A percentile compares a stretch with the other conserved stretches of the same genome.
phyloP scores from a whole-genome alignment of 2,329 filamentous ascomycete species.

The Thielaviopsis populi region DNA sequence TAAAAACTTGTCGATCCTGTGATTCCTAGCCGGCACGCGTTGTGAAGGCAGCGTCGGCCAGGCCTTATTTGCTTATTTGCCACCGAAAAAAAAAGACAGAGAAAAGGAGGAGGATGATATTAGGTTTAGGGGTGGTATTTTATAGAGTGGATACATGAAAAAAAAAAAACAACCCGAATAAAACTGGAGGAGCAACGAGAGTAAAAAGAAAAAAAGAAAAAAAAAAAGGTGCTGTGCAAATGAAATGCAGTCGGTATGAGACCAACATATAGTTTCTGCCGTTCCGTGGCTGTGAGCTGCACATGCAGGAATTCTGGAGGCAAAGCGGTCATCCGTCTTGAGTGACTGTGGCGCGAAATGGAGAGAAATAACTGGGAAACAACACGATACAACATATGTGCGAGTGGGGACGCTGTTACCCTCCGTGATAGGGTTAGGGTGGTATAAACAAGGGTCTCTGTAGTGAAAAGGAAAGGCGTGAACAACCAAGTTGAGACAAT shows the following conservation, averaged over 20 bases:
- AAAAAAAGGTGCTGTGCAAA: background rate
- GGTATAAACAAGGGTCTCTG: background rate
- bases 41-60: background rate
- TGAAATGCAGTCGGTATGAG: background rate
- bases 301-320: background rate
- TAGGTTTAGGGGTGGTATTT: background rate
- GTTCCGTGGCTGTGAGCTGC: background rate
- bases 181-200: background rate
- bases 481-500: background rate
- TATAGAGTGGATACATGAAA: background rate
- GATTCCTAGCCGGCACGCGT: background rate
- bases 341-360: background rate
- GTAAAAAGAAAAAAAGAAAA: background rate
- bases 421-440: background rate
- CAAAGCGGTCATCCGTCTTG: background rate
- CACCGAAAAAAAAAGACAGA: background rate
- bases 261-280: background rate
- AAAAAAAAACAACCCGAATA: no score
- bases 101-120: background rate
- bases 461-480: background rate
- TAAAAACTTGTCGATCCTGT: background rate
- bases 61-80: background rate
- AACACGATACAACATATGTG: background rate
- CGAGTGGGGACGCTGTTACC: background rate
- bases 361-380: background rate